These are phyloP conservation scores for Schwanniomyces etchellsii DNA, from an alignment of 1,139 yeast genomes.

Conservation along the genomic window DNA sequence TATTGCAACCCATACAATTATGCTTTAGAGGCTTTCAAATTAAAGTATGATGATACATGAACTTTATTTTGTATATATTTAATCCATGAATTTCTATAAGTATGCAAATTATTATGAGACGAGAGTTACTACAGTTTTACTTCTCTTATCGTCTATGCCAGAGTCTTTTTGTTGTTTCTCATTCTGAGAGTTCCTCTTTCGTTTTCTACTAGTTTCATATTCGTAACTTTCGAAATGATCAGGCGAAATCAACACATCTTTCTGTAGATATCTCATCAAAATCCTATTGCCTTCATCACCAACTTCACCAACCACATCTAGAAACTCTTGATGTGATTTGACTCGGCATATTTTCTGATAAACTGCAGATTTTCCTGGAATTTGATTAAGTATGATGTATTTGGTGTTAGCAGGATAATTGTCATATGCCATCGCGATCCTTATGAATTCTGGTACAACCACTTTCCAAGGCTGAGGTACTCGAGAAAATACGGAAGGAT, in stretches of 20 bases:
- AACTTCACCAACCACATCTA: conserved; percentile 20
- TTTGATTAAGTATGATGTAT: conserved; percentile 68
- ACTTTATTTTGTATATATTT: conserved; percentile 1
- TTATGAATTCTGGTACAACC: conserved; percentile 50
- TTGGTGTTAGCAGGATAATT: conserved; percentile 71
- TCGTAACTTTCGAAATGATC: conserved; percentile 13
- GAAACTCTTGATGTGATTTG: conserved; percentile 51
- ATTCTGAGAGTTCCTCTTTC: conserved; percentile 1
- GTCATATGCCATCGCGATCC: conserved; percentile 49
- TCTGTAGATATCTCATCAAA: conserved; percentile 29
- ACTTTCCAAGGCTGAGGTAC: conserved; percentile 51
- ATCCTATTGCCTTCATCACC: conserved; percentile 28
- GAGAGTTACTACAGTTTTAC: too few relatives aligned
- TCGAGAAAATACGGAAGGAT: conserved; percentile 66
- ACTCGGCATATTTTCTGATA: conserved; percentile 55
- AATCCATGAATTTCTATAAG: neutral
- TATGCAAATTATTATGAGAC: too few relatives aligned
- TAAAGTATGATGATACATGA: too few relatives aligned
- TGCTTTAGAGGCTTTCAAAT: too few relatives aligned
- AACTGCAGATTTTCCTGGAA: conserved; percentile 70
- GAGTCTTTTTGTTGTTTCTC: neutral
- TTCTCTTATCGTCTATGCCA: neutral
- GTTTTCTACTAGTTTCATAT: conserved; percentile 3
- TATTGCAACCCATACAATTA: too few relatives aligned
- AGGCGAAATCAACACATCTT: conserved; percentile 18